Percentiles rank a stretch among this genome's conserved stretches.
These are phyloP conservation scores for Candida sp. DNA, from an alignment of 1,139 yeast species.

Conservation along the genomic window DNA sequence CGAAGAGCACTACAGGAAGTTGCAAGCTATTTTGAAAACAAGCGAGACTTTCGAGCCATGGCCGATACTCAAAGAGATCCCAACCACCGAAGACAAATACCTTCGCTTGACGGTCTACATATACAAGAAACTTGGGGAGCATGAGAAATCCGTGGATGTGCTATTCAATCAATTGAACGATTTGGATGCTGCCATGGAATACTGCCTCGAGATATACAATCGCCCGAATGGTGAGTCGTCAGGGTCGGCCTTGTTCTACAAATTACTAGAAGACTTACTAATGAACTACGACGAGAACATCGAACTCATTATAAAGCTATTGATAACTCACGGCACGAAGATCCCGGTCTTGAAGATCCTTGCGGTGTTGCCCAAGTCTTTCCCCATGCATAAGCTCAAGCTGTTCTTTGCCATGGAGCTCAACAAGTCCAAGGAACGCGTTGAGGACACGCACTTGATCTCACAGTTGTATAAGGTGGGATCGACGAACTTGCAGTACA, in stretches of 20 bases:
- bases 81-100: constrained; percentile 37
- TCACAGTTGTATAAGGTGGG: constrained; percentile 44
- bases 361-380: constrained; percentile 52
- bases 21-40: constrained; percentile 39
- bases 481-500: constrained; percentile 33
- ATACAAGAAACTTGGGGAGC: constrained; percentile 62
- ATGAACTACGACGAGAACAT: constrained; percentile 34
- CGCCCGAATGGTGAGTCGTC: constrained; percentile 32
- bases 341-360: constrained; percentile 57
- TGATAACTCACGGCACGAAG: constrained; percentile 54
- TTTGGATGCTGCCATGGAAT: constrained; percentile 58
- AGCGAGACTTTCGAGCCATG: constrained; percentile 50
- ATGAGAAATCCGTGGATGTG: constrained; percentile 67
- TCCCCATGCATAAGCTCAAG: constrained; percentile 49
- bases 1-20: constrained; percentile 31
- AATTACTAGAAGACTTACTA: constrained; percentile 41
- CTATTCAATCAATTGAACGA: constrained; percentile 63
- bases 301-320: constrained; percentile 45
- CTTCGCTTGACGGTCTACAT: constrained; percentile 59
- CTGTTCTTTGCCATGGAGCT: constrained; percentile 53
- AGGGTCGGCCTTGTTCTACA: constrained; percentile 46
- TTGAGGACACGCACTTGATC: constrained; percentile 30
- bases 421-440: constrained; percentile 29
- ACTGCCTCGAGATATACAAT: constrained; percentile 58
- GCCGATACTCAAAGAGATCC: constrained; percentile 43